Evolutionary conservation across 1,284 basidiomycete genomes (phyloP).

Genomic region (Trichosporon inkin): DNA sequence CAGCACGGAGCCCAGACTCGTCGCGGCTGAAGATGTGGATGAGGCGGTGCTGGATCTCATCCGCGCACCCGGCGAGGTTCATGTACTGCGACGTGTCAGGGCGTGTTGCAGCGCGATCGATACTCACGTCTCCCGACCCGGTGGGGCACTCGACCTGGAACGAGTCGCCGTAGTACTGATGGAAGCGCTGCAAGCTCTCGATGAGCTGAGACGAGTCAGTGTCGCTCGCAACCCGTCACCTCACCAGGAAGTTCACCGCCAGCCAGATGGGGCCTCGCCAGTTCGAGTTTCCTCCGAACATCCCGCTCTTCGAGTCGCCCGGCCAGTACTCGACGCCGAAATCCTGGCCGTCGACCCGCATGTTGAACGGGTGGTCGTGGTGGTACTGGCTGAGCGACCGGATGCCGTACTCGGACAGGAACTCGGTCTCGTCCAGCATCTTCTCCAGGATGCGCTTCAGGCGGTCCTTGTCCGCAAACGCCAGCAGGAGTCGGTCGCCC

Average conservation of each 20-base stretch:
- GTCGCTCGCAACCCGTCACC: no score
- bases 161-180: slow-evolving; percentile 90
- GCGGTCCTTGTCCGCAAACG: slow-evolving; percentile 86
- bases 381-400: slow-evolving; percentile 90
- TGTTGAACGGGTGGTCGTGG: slow-evolving; percentile 88
- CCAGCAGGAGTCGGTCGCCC: slow-evolving; percentile 81
- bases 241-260: slow-evolving; percentile 84
- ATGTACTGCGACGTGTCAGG: slow-evolving; percentile 60
- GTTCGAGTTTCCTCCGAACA: slow-evolving; percentile 89
- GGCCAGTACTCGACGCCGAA: slow-evolving; percentile 97
- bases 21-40: slow-evolving; percentile 96
- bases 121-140: slow-evolving; percentile 70
- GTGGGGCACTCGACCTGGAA: slow-evolving; percentile 91
- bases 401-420: slow-evolving; percentile 89
- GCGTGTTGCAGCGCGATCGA: background rate
- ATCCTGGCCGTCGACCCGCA: slow-evolving; percentile 84
- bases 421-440: slow-evolving; percentile 96
- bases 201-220: slow-evolving; percentile 9
- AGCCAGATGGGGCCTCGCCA: slow-evolving; percentile 87
- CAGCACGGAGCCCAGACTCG: slow-evolving; percentile 74
- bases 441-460: slow-evolving; percentile 83
- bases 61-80: slow-evolving; percentile 87
- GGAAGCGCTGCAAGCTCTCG: slow-evolving; percentile 76
- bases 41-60: slow-evolving; percentile 92
- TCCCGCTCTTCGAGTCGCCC: slow-evolving; percentile 90